Percentiles rank a stretch among this genome's conserved stretches.
These are phyloP conservation scores for Nymphaea colorata DNA, from an alignment of 164 flowering plant species.

Conservation along the genomic window DNA sequence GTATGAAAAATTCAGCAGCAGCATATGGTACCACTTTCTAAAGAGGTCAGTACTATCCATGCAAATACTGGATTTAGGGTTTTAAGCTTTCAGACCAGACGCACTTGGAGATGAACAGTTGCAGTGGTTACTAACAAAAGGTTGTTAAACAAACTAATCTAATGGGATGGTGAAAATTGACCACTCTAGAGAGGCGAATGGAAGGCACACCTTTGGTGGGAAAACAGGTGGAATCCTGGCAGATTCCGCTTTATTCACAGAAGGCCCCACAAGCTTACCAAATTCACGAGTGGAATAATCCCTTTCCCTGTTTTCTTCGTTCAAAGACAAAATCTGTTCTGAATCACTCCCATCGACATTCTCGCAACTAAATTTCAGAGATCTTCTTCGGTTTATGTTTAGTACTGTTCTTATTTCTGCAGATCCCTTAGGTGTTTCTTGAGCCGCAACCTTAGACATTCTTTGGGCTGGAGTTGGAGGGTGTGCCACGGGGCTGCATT, in stretches of 20 bases:
- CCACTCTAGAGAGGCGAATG: background rate
- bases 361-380: slow-evolving; percentile 4
- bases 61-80: background rate
- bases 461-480: slow-evolving; percentile 8
- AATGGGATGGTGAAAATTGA: background rate
- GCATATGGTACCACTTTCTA: no score
- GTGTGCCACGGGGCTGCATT: background rate
- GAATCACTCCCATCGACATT: slow-evolving; percentile 17
- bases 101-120: background rate
- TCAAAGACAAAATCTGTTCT: background rate
- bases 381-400: background rate
- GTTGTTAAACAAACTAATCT: background rate
- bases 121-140: background rate
- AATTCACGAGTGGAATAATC: slow-evolving; percentile 1
- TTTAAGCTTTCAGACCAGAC: background rate
- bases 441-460: slow-evolving; percentile 10
- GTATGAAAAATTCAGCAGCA: no score
- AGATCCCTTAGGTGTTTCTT: slow-evolving; percentile 13
- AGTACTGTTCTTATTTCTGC: slow-evolving; percentile 4
- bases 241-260: slow-evolving; percentile 4
- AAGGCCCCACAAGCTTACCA: slow-evolving; percentile 2
- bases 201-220: slow-evolving; percentile 16
- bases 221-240: slow-evolving; percentile 4
- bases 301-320: slow-evolving; percentile 4
- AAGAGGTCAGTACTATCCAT: background rate